phyloP scores from a whole-genome alignment of 305 asterid species.

The Solanum hybrid region DNA sequence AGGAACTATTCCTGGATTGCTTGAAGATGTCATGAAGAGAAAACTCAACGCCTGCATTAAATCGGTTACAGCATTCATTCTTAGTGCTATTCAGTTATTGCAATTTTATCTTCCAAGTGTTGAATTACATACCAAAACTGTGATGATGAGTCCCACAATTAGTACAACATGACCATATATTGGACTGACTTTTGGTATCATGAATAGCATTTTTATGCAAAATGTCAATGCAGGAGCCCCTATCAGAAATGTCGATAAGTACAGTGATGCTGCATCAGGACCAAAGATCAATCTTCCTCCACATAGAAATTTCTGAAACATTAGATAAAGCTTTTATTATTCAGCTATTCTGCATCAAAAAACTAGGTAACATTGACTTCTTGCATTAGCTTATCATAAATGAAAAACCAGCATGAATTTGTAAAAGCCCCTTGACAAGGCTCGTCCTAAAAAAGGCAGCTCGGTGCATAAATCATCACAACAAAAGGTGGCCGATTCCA shows the following conservation, averaged over 20 bases:
- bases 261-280: conserved; percentile 65
- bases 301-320: conserved; percentile 62
- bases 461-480: not conserved
- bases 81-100: not conserved
- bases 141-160: conserved; percentile 43
- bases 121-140: conserved; percentile 42
- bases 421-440: not conserved
- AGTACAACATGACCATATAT: conserved; percentile 36
- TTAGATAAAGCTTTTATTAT: not conserved
- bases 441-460: not conserved
- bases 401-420: not conserved
- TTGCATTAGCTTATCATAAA: not conserved
- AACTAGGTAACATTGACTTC: not conserved
- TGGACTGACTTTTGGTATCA: conserved; percentile 27
- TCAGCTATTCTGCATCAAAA: not conserved
- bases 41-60: conserved; percentile 54
- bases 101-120: not conserved
- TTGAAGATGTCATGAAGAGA: conserved; percentile 70
- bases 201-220: conserved; percentile 41
- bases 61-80: not conserved
- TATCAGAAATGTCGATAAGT: conserved; percentile 53
- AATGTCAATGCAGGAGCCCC: conserved; percentile 68
- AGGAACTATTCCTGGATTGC: conserved; percentile 80
- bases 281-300: conserved; percentile 93
- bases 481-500: not conserved